Conservation (phyloP, 2,329 filamentous ascomycete species). For the Monilinia vaccinii-corymbosi region DNA sequence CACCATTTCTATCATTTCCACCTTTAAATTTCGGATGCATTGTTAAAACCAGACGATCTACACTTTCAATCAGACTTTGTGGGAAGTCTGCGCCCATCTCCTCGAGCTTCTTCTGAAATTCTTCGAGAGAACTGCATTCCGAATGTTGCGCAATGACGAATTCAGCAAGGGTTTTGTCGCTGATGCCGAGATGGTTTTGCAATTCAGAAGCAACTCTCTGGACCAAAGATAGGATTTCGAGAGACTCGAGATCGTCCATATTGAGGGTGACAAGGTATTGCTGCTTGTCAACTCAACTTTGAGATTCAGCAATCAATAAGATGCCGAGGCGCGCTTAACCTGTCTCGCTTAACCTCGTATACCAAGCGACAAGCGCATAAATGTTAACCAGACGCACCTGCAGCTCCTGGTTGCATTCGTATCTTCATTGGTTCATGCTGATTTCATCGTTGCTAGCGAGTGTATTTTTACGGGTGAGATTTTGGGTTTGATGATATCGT, state of each 20-base stretch:
- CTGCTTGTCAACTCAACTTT: constrained; percentile 1
- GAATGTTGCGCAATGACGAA: constrained; percentile 88
- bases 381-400: too few species aligned
- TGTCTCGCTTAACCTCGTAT: background rate
- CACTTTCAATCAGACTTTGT: constrained; percentile 76
- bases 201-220: constrained; percentile 91
- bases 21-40: constrained; percentile 86
- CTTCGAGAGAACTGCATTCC: constrained; percentile 58
- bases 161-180: constrained; percentile 90
- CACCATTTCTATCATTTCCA: constrained; percentile 51
- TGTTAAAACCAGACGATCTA: constrained; percentile 78
- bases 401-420: too few species aligned
- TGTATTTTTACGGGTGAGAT: too few species aligned
- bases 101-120: constrained; percentile 69
- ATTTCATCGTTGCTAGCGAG: too few species aligned
- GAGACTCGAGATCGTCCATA: constrained; percentile 63
- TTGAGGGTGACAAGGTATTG: constrained; percentile 3
- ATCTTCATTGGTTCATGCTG: too few species aligned
- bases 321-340: background rate
- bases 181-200: constrained; percentile 85
- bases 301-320: background rate
- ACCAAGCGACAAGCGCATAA: background rate
- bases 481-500: too few species aligned
- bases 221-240: constrained; percentile 89
- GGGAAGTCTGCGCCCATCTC: constrained; percentile 71